phyloP scores from a whole-genome alignment of 805 yeast genomes.

The baker's yeast (Saccharomyces cerevisiae) region DNA sequence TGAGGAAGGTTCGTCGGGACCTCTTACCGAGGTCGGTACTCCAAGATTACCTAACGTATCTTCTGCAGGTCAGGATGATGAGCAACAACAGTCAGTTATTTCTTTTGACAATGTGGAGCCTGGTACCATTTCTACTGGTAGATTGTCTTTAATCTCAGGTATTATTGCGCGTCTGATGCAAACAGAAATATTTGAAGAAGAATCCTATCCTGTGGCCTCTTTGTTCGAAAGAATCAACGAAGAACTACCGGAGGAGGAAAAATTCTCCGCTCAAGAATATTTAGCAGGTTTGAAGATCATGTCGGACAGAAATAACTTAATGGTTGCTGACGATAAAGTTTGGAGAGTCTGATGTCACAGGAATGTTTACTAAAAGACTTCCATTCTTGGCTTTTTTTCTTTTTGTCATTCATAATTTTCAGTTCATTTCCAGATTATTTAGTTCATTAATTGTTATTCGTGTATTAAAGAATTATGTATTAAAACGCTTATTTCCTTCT shows the following conservation, averaged over 20 bases:
- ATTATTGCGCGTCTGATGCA: constrained; percentile 41
- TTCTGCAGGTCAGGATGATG: constrained; percentile 13
- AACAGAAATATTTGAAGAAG: constrained; percentile 37
- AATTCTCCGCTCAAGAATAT: constrained; percentile 38
- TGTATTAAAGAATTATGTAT: not conserved
- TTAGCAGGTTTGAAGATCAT: constrained; percentile 36
- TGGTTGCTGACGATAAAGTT: constrained; percentile 41
- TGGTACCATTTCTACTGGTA: constrained; percentile 41
- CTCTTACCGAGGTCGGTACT: constrained; percentile 20
- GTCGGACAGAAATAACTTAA: constrained; percentile 38
- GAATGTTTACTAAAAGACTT: not conserved
- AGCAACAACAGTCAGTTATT: constrained; percentile 12
- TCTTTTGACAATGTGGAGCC: constrained; percentile 15
- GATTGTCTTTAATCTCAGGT: constrained; percentile 41
- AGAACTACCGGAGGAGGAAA: constrained; percentile 40
- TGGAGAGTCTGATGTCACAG: constrained; percentile 33
- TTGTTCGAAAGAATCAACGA: constrained; percentile 38
- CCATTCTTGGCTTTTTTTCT: not conserved
- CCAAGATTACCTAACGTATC: constrained; percentile 17
- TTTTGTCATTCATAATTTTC: not conserved
- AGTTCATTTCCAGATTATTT: not conserved
- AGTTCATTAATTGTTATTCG: not conserved
- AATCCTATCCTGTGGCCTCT: constrained; percentile 33
- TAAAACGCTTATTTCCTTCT: not conserved
- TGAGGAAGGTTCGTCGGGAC: constrained; percentile 8